Conservation (phyloP, 331 rosid species). For the Erythrophleum ivorense region DNA sequence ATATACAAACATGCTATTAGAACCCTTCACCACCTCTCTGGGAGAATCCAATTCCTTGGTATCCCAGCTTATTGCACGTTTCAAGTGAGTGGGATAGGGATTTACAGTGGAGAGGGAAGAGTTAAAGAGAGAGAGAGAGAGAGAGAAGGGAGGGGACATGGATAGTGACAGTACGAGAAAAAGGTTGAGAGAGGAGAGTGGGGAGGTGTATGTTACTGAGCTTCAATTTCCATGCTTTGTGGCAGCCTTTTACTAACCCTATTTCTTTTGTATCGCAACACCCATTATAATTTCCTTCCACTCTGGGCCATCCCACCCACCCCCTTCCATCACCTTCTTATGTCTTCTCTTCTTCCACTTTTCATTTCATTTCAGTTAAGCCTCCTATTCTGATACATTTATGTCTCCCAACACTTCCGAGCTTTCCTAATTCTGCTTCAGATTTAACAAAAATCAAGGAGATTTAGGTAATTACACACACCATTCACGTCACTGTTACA, state of each 20-base stretch:
- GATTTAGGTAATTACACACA: not conserved
- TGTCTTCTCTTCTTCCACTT: too few relatives aligned
- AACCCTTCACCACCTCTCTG: too few relatives aligned
- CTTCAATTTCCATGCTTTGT: slow-evolving; percentile 38
- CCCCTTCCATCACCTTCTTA: too few relatives aligned
- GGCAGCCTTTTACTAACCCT: slow-evolving; percentile 52
- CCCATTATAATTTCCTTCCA: slow-evolving; percentile 21
- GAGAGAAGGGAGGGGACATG: not conserved
- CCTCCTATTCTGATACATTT: too few relatives aligned
- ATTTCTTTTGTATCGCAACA: not conserved
- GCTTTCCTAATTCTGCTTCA: too few relatives aligned
- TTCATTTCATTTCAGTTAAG: not conserved
- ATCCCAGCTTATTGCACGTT: too few relatives aligned
- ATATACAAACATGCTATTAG: too few relatives aligned
- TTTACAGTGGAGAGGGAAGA: too few relatives aligned
- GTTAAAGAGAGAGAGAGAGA: not conserved
- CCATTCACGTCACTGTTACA: not conserved
- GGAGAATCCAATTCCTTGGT: too few relatives aligned
- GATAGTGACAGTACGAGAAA: slow-evolving; percentile 46
- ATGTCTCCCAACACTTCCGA: too few relatives aligned
- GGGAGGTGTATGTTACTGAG: not conserved
- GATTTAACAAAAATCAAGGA: not conserved
- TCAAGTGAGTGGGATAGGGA: not conserved
- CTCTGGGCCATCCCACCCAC: not conserved
- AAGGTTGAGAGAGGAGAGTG: slow-evolving; percentile 29